Conservation (phyloP, 257 asterid species). For the Solanum infundibuliforme region DNA sequence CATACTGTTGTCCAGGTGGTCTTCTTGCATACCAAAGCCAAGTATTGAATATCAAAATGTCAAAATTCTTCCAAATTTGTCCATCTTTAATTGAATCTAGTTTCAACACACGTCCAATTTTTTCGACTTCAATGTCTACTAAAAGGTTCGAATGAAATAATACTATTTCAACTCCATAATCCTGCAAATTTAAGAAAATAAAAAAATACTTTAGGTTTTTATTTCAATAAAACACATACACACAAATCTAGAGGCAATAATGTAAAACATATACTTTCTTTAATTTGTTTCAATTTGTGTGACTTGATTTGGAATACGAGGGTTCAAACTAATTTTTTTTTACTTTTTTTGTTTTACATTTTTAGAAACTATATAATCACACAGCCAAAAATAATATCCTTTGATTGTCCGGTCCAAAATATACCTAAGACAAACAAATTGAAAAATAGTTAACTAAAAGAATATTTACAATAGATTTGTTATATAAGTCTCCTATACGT, state of each 20-base stretch:
- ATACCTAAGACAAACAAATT: too few relatives aligned
- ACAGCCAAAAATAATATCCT: not conserved
- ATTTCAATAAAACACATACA: not conserved
- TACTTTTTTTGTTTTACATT: not conserved
- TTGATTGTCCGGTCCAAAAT: too few relatives aligned
- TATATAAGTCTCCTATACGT: not conserved
- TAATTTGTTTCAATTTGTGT: not conserved
- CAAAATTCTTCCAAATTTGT: slow-evolving; percentile 25
- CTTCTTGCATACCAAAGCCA: slow-evolving; percentile 39
- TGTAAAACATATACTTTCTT: not conserved
- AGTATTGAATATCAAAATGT: slow-evolving; percentile 31
- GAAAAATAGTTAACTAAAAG: not conserved
- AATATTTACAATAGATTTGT: not conserved
- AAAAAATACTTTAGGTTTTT: not conserved
- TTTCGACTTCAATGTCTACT: slow-evolving; percentile 24
- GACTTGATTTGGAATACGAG: not conserved
- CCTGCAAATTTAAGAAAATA: slow-evolving; percentile 9
- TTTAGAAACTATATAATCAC: not conserved
- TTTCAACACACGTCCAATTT: slow-evolving; percentile 26
- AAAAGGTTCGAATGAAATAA: slow-evolving; percentile 16
- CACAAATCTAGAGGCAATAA: not conserved
- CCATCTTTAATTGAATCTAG: slow-evolving; percentile 25
- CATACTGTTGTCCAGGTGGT: slow-evolving; percentile 27
- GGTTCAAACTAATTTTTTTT: not conserved
- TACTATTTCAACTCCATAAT: slow-evolving; percentile 17